Conservation (phyloP, 129 eudicot species). For the Chrysanthemum makinoi region DNA sequence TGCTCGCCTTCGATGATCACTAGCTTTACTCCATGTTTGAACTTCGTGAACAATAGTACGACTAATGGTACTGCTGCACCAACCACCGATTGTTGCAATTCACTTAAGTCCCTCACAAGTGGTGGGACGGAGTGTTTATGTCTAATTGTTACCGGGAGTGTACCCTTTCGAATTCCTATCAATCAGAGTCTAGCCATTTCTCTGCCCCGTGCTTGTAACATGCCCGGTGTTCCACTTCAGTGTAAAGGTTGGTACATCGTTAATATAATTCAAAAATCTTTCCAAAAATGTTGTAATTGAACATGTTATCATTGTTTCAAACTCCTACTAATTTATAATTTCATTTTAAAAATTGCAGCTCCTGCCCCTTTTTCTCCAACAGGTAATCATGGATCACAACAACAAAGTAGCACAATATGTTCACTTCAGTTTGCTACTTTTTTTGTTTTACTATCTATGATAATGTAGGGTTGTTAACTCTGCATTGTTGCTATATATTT, state of each 20-base stretch:
- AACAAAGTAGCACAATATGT: neutral
- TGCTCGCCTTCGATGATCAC: slow-evolving; percentile 68
- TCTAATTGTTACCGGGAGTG: slow-evolving; percentile 55
- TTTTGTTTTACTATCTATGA: no score
- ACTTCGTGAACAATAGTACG: slow-evolving; percentile 49
- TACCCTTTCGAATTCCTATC: slow-evolving; percentile 70
- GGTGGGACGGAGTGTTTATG: slow-evolving; percentile 69
- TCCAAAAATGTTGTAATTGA: no score
- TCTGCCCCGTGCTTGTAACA: slow-evolving; percentile 81
- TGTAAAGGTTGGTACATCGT: slow-evolving; percentile 48
- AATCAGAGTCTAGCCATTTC: slow-evolving; percentile 63
- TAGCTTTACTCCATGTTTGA: slow-evolving; percentile 65
- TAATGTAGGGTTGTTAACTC: no score
- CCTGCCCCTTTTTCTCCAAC: slow-evolving; percentile 65
- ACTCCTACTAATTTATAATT: neutral
- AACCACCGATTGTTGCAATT: slow-evolving; percentile 59
- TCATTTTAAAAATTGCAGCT: slow-evolving; percentile 38
- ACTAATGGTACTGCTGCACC: slow-evolving; percentile 47
- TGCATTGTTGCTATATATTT: no score
- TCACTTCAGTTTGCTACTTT: no score
- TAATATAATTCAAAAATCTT: no score
- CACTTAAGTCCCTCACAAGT: slow-evolving; percentile 53
- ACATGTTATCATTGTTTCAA: no score
- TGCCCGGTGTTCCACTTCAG: slow-evolving; percentile 81
- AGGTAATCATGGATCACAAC: slow-evolving; percentile 16